Evolutionary conservation across 768 basidiomycete species (phyloP).

Genomic region (Boletus rubescentipes): DNA sequence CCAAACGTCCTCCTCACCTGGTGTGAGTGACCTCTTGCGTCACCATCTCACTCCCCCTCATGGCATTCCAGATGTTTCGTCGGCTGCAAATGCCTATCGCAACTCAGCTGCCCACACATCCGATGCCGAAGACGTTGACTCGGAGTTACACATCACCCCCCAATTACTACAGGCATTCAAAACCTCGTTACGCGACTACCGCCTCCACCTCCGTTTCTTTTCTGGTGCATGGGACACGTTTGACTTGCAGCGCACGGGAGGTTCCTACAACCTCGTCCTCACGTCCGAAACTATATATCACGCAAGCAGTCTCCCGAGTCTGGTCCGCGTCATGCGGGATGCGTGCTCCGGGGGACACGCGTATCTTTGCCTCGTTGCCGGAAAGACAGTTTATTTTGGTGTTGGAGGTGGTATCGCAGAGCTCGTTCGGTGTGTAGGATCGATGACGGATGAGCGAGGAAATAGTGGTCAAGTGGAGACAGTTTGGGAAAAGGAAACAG

Average conservation of each 20-base stretch:
- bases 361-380: constrained; percentile 73
- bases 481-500: constrained; percentile 63
- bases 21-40: constrained; percentile 53
- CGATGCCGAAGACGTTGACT: constrained; percentile 22
- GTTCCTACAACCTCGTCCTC: constrained; percentile 68
- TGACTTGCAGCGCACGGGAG: constrained; percentile 32
- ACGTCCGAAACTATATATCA: constrained; percentile 95
- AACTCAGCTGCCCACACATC: constrained; percentile 25
- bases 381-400: constrained; percentile 92
- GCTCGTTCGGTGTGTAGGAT: constrained; percentile 56
- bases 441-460: background rate
- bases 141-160: constrained; percentile 66
- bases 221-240: constrained; percentile 78
- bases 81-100: constrained; percentile 51
- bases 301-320: constrained; percentile 55
- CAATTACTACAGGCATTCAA: constrained; percentile 65
- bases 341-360: constrained; percentile 30
- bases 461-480: constrained; percentile 46
- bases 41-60: background rate
- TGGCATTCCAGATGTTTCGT: constrained; percentile 54
- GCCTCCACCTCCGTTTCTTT: constrained; percentile 71
- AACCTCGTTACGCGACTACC: constrained; percentile 49
- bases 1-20: constrained; percentile 79
- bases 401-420: constrained; percentile 86
- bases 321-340: constrained; percentile 52